phyloP scores from a whole-genome alignment of 306 rosid genomes.

The Cucurbita argyrosperma region DNA sequence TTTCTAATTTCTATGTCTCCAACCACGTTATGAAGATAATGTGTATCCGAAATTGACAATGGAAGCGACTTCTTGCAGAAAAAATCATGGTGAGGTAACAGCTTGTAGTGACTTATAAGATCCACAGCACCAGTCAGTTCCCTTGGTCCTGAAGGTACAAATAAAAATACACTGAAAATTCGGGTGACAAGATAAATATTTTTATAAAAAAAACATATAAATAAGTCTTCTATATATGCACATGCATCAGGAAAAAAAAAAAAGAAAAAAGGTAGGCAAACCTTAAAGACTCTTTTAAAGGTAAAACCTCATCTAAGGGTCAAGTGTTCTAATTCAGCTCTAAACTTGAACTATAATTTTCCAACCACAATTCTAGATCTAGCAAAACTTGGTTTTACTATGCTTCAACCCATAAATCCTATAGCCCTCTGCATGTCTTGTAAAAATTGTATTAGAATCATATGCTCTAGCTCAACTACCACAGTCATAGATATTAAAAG shows the following conservation, averaged over 20 bases:
- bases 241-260: too few relatives aligned
- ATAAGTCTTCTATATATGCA: too few relatives aligned
- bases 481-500: background rate
- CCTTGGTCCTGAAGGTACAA: slow-evolving; percentile 59
- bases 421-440: background rate
- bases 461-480: background rate
- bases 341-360: background rate
- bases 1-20: slow-evolving; percentile 93
- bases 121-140: slow-evolving; percentile 91
- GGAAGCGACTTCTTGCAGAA: slow-evolving; percentile 96
- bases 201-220: too few relatives aligned
- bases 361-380: background rate
- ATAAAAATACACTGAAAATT: background rate
- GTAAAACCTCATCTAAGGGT: too few relatives aligned
- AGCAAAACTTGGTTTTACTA: background rate
- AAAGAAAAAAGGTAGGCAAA: too few relatives aligned
- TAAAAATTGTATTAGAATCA: background rate
- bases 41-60: slow-evolving; percentile 68
- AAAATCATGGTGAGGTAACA: slow-evolving; percentile 71
- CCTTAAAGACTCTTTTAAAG: too few relatives aligned
- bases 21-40: slow-evolving; percentile 71
- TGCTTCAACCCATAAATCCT: background rate
- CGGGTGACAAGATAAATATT: background rate
- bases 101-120: slow-evolving; percentile 78
- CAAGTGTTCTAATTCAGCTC: background rate